These are phyloP conservation scores for Meyerozyma athensensis DNA, from an alignment of 1,139 yeast genomes.

Conservation along the genomic window DNA sequence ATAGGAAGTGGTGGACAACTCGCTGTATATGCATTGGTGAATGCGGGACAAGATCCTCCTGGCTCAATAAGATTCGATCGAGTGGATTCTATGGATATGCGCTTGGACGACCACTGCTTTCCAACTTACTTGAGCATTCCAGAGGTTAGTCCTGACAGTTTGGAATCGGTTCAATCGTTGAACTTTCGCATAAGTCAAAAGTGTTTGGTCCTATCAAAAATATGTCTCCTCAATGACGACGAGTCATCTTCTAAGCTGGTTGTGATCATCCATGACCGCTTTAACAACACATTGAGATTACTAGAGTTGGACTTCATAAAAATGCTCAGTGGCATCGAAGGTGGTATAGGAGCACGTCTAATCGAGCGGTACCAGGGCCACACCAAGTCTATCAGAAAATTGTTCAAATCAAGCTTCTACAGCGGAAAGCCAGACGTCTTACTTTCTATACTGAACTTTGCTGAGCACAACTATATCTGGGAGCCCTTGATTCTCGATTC, in stretches of 20 bases:
- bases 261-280: constrained; percentile 35
- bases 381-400: constrained; percentile 65
- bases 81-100: constrained; percentile 5
- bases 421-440: constrained; percentile 22
- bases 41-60: constrained; percentile 49
- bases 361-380: constrained; percentile 74
- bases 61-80: constrained; percentile 24
- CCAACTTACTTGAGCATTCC: background rate
- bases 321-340: background rate
- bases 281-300: constrained; percentile 33
- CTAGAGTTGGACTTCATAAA: constrained; percentile 17
- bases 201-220: constrained; percentile 24
- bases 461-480: constrained; percentile 65
- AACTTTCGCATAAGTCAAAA: constrained; percentile 16
- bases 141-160: constrained; percentile 2
- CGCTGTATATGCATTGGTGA: constrained; percentile 45
- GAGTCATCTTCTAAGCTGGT: constrained; percentile 14
- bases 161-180: constrained; percentile 6
- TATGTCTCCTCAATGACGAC: constrained; percentile 15
- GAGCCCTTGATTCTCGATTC: constrained; percentile 33
- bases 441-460: constrained; percentile 38
- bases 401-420: constrained; percentile 53
- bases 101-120: constrained; percentile 4
- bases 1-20: constrained; percentile 42
- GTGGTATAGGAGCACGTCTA: constrained; percentile 11